These are phyloP conservation scores for Phytopythium montanum DNA, from an alignment of 352 stramenopile species.

Conservation along the genomic window DNA sequence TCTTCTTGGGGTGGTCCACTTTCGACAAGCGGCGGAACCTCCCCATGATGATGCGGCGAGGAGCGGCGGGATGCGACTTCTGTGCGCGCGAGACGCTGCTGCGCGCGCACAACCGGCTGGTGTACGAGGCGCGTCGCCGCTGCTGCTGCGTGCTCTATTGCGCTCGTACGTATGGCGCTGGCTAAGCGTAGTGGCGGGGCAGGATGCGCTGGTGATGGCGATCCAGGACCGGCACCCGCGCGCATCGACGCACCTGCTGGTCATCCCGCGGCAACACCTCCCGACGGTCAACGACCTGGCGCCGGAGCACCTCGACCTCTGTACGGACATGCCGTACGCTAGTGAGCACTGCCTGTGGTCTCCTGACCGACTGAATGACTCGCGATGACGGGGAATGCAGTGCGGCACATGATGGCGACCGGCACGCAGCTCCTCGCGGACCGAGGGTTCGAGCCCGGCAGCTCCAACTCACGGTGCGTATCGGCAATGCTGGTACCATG, in stretches of 20 bases:
- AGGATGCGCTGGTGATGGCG: constrained; percentile 59
- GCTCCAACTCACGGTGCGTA: constrained; percentile 28
- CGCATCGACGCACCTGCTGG: constrained; percentile 48
- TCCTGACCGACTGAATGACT: neutral
- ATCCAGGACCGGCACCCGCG: constrained; percentile 60
- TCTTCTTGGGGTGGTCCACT: too few species aligned
- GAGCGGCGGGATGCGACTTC: constrained; percentile 44
- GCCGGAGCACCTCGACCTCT: constrained; percentile 27
- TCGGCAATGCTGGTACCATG: neutral
- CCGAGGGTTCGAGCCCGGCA: constrained; percentile 28
- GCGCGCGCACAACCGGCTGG: constrained; percentile 35
- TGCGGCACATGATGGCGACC: constrained; percentile 54
- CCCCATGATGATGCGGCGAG: neutral
- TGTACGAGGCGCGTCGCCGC: constrained; percentile 44
- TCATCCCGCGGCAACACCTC: constrained; percentile 66
- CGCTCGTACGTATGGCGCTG: neutral
- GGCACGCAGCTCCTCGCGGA: constrained; percentile 43
- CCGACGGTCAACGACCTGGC: constrained; percentile 45
- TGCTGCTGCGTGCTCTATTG: neutral
- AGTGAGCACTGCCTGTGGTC: too few species aligned
- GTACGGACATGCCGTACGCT: constrained; percentile 19
- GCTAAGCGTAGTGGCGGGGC: neutral
- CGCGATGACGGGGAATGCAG: constrained; percentile 22
- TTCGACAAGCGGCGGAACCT: too few species aligned
- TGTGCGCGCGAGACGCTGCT: constrained; percentile 54